A percentile compares a stretch with the other conserved stretches of the same genome.
Evolutionary conservation across 139 green algal genomes (phyloP).

Genomic region (Tetraselmis chui): DNA sequence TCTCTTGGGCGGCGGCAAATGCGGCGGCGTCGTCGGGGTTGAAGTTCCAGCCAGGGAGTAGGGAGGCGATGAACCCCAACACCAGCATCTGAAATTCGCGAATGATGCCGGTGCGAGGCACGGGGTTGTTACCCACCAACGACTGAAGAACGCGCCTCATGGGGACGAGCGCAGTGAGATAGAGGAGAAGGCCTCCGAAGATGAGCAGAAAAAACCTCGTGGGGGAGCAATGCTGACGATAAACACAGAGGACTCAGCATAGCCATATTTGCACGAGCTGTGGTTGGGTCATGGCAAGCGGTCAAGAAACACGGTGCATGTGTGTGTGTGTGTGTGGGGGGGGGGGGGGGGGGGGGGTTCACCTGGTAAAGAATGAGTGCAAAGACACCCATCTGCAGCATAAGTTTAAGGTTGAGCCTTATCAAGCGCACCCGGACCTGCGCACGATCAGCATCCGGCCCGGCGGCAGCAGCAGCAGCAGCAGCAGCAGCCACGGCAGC

Average conservation of each 20-base stretch:
- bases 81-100: constrained; percentile 46
- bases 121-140: constrained; percentile 2
- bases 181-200: constrained; percentile 41
- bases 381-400: not conserved
- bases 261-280: too few relatives aligned
- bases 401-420: not conserved
- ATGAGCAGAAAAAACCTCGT: constrained; percentile 50
- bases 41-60: constrained; percentile 70
- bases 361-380: not conserved
- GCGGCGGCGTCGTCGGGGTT: constrained; percentile 57
- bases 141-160: constrained; percentile 41
- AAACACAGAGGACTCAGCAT: too few relatives aligned
- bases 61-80: constrained; percentile 71
- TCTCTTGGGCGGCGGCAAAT: constrained; percentile 36
- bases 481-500: too few relatives aligned
- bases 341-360: not conserved
- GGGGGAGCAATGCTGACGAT: constrained; percentile 71
- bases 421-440: not conserved
- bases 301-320: too few relatives aligned
- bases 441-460: too few relatives aligned
- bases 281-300: too few relatives aligned
- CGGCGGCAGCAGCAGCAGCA: too few relatives aligned
- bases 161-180: constrained; percentile 35
- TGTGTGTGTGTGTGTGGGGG: too few relatives aligned
- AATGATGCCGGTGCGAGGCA: not conserved